phyloP scores from a whole-genome alignment of 129 eudicot species.

The Flaveria robusta region DNA sequence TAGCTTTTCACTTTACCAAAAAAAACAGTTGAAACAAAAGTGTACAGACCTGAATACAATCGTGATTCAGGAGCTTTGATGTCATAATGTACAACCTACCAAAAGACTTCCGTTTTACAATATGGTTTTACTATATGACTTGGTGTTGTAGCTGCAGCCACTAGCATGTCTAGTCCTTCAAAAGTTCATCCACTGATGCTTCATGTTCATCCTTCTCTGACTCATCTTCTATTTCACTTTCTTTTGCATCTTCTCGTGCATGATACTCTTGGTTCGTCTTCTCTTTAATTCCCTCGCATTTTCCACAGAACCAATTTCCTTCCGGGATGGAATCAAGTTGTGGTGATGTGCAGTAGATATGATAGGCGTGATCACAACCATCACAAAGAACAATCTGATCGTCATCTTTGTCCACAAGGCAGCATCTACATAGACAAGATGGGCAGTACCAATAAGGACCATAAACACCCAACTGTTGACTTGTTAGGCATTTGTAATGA shows the following conservation, averaged over 20 bases:
- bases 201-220: constrained; percentile 12
- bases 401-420: constrained; percentile 75
- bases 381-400: constrained; percentile 84
- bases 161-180: constrained; percentile 83
- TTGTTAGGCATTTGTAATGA: constrained; percentile 66
- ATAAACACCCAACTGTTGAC: constrained; percentile 47
- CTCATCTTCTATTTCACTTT: constrained; percentile 36
- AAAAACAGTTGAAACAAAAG: constrained; percentile 11
- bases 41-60: constrained; percentile 10
- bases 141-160: constrained; percentile 64
- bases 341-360: constrained; percentile 71
- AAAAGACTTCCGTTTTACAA: constrained; percentile 21
- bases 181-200: constrained; percentile 31
- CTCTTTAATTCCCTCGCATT: constrained; percentile 60
- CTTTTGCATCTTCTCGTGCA: constrained; percentile 40
- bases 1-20: constrained; percentile 8
- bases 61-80: neutral
- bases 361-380: constrained; percentile 89
- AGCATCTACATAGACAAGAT: constrained; percentile 77
- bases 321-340: constrained; percentile 53
- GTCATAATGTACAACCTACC: constrained; percentile 19
- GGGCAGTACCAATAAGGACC: constrained; percentile 92
- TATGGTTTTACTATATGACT: constrained; percentile 36
- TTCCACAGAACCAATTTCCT: constrained; percentile 81
- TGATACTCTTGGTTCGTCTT: constrained; percentile 44